Evolutionary conservation across 108 stramenopile species (phyloP).

Genomic region (Skeletonema menzelii): DNA sequence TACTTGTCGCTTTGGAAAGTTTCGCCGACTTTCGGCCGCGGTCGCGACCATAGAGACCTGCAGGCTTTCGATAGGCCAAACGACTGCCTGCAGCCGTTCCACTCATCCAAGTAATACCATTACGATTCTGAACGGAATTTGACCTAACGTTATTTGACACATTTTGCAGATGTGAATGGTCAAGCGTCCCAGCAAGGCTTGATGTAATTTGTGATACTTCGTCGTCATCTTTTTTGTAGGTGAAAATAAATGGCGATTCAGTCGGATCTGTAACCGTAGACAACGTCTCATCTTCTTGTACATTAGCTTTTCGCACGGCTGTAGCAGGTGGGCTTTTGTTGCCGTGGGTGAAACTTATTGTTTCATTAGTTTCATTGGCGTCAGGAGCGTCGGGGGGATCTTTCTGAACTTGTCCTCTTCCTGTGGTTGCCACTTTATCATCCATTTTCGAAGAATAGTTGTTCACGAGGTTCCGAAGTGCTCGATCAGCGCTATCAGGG

Average conservation of each 20-base stretch:
- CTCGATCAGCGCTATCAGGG: not conserved
- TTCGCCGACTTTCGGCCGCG: slow-evolving; percentile 12
- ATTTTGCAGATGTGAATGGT: slow-evolving; percentile 23
- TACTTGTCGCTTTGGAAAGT: not conserved
- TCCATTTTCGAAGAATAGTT: not conserved
- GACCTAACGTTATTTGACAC: slow-evolving; percentile 3
- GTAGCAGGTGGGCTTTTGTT: not conserved
- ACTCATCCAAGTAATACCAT: slow-evolving; percentile 22
- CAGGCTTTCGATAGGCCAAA: slow-evolving; percentile 20
- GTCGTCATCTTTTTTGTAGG: slow-evolving; percentile 48
- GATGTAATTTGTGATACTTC: slow-evolving; percentile 51
- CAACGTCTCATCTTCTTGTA: slow-evolving; percentile 22
- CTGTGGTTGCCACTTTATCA: not conserved
- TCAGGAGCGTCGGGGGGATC: not conserved
- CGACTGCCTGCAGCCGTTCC: slow-evolving; percentile 4
- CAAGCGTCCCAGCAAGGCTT: slow-evolving; percentile 32
- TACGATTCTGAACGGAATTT: slow-evolving; percentile 5
- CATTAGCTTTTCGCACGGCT: not conserved
- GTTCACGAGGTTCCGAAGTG: not conserved
- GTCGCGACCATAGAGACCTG: slow-evolving; percentile 24
- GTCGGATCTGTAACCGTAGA: slow-evolving; percentile 35
- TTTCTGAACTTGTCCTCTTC: not conserved
- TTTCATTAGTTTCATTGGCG: not conserved
- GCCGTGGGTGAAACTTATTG: not conserved
- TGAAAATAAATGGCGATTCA: slow-evolving; percentile 38